Evolutionary conservation across 257 asterid genomes (phyloP).

Genomic region (Cinchona pubescens): DNA sequence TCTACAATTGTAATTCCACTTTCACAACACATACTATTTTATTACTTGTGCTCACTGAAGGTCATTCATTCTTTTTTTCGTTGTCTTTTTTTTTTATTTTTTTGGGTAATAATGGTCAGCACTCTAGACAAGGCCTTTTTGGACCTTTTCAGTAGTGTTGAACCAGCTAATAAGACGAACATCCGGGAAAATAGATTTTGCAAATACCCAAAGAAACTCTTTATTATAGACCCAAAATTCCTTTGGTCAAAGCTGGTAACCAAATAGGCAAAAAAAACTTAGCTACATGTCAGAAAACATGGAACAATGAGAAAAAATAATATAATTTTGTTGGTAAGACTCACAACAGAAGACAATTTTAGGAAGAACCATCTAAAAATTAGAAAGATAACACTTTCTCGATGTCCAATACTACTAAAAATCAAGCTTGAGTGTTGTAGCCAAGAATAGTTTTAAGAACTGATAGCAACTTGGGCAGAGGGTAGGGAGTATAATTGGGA

Average conservation of each 20-base stretch:
- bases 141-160: constrained; percentile 58
- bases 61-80: too few species aligned
- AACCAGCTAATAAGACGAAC: constrained; percentile 33
- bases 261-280: too few species aligned
- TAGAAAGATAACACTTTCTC: background rate
- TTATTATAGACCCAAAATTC: background rate
- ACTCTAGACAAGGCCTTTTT: constrained; percentile 75
- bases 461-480: too few species aligned
- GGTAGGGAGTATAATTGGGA: too few species aligned
- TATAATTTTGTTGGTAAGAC: background rate
- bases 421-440: too few species aligned
- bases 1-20: constrained; percentile 58
- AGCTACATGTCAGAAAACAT: background rate
- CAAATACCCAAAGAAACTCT: background rate
- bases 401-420: too few species aligned
- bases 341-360: background rate
- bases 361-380: background rate
- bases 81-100: too few species aligned
- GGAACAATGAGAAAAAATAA: background rate
- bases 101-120: too few species aligned
- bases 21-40: constrained; percentile 60
- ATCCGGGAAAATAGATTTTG: background rate
- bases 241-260: background rate
- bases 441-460: too few species aligned
- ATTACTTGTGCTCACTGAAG: constrained; percentile 67